Base-by-base conservation (phyloP, 805 yeast species). In the Myxozyma lipomycoides region DNA sequence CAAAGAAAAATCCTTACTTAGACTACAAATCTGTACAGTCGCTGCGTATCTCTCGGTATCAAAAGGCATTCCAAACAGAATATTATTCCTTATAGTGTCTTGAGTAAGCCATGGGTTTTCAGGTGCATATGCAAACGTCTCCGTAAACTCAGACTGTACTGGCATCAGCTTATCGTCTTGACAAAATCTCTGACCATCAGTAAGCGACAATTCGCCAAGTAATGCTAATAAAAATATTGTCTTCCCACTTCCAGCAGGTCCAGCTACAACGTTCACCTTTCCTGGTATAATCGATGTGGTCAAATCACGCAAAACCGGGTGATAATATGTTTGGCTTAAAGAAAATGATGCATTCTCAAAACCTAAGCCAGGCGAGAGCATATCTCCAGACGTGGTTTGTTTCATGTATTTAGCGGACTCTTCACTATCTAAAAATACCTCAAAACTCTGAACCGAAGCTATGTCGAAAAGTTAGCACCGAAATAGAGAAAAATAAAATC, bases 91-190 rank as follows among this genome's bases (percentile, higher is more conserved):
- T 51, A 93, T 82, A 3, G 96, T 85, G 55, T 86, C 98, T 66
- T 93, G 93, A 59, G 91, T 74, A 61, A 91, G 76, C 98, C 98
- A 93, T 21, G 98, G 95, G 51, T 88, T 82, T 72, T 91, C 98
- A 3, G 98, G 81, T 69, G 97, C 91, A 68, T 89, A 91, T 1
- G 98, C 98, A 45, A 90, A 91, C 1, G 95, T 86, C 56, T 91
- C 95, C 17, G 95, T 81, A 58, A 84, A 73, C 52, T 93, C 84
- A 28, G 86, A 36, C 77, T 12, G 28, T 2, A 9, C 19, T 1
- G 43, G 3, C 15, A 39, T 39, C 15, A 2, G 2, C 7, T 12
- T 28, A 5, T 12, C 12, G 15, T 15, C 15, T 1, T 95, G 95
- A 41, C 86, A 74, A 60, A 74, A 79, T 17, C 85, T 82, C 39